Base-by-base conservation (phyloP, 768 basidiomycete species). In the Kockovaella imperatae region DNA sequence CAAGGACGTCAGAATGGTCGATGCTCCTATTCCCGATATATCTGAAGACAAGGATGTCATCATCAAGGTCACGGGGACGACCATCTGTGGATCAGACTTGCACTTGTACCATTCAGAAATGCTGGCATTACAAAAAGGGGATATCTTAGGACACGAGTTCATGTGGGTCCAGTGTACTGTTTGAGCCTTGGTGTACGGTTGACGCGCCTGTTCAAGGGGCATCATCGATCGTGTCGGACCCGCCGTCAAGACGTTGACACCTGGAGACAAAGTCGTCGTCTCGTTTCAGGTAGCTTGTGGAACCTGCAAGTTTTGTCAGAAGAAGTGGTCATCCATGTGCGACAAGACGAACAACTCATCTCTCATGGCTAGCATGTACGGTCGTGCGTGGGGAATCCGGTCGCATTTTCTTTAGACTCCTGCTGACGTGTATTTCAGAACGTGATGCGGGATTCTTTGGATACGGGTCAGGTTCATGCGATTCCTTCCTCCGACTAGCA, bases 231-330 rank as follows among this genome's bases (percentile, higher is more conserved):
- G 77, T 44, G 72, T 84, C 29, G 84, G 84, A 0, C 76, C 79
- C 0, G 77, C 75, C 46, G 80, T 86, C n/a, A 78, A 68, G 31
- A 79, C 80, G 39, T 68, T 84, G 49, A 71, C 76, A 25, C 55
- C 74, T 11, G 85, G 84, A 17, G 79, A 86, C 58, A 78, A 83
- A 15, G 84, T 86, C 45, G 84, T 86, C n/a, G 77, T 79, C 0
- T 81, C 80, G 2, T 86, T 86, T 79, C 83, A 85, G 62, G 80
- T 83, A 44, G 82, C 83, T 0, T 86, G 84, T 57, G 83, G 84
- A 2, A 56, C 75, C 41, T 85, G 84, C 70, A 68, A 75, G 36
- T 86, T 79, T 69, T 87, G 85, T 77, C 71, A 84, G 68, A 68
- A 85, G 67, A 83, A 83, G 57, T 73, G 83, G 0, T 82, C 81